A percentile compares a stretch with the other conserved stretches of the same genome.
These are phyloP conservation scores for Penicillium rolfsii DNA, from an alignment of 2,329 filamentous ascomycete genomes.

Conservation along the genomic window DNA sequence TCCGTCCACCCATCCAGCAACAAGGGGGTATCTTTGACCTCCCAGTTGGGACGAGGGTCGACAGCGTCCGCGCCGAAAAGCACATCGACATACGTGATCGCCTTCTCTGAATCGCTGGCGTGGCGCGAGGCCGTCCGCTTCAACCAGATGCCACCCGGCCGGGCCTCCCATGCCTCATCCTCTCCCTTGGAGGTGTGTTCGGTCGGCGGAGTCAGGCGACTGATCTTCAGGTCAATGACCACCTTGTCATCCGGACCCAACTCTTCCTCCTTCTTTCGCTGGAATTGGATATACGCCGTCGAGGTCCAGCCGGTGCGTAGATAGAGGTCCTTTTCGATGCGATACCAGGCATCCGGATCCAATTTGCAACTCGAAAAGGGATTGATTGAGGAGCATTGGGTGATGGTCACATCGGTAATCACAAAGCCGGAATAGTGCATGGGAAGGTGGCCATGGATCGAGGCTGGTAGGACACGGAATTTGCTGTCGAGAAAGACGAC, in stretches of 20 bases:
- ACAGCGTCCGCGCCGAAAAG: slow-evolving; percentile 89
- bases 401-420: slow-evolving; percentile 81
- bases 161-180: slow-evolving; percentile 73
- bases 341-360: slow-evolving; percentile 74
- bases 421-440: slow-evolving; percentile 81
- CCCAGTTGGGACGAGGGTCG: slow-evolving; percentile 85
- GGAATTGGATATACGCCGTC: slow-evolving; percentile 78
- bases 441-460: slow-evolving; percentile 85
- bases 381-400: slow-evolving; percentile 75
- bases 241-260: slow-evolving; percentile 74
- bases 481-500: slow-evolving; percentile 84
- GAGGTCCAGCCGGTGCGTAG: slow-evolving; percentile 73
- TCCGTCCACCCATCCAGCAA: slow-evolving; percentile 66
- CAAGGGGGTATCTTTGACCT: slow-evolving; percentile 73
- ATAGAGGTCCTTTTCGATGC: slow-evolving; percentile 87
- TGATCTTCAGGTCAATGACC: slow-evolving; percentile 76
- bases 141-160: slow-evolving; percentile 80
- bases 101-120: slow-evolving; percentile 72
- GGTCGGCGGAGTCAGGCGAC: slow-evolving; percentile 68
- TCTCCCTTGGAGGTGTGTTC: slow-evolving; percentile 59
- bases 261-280: slow-evolving; percentile 84
- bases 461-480: slow-evolving; percentile 81
- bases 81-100: slow-evolving; percentile 80
- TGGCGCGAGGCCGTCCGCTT: slow-evolving; percentile 72
- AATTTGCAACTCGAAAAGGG: slow-evolving; percentile 75